Evolutionary conservation across 805 yeast species (phyloP), one percentile per base, ranked within the genome.

Genomic region (Kluyveromyces lactis): DNA sequence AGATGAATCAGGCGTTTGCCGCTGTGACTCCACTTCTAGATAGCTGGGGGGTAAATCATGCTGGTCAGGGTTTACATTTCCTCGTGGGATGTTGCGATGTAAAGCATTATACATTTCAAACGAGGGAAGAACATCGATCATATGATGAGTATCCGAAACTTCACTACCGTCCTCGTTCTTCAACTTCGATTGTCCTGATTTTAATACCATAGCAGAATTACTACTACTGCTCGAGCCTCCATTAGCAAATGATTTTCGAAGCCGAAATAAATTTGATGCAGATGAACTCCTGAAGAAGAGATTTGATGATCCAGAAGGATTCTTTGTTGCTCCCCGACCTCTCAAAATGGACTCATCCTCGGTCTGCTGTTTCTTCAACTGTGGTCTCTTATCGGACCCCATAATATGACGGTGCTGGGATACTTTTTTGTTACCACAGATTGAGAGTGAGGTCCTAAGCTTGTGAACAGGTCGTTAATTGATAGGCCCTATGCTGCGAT

Each of bases 21-120:
- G 28, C 29, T 30, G 42, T 18, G 18, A 30, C 30, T 31, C 41
- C 30, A 30, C 55, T 32, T 55, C 55, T 24, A 51, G 55, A 40
- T 65, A 64, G 12, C 47, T 52, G 10, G 69, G 69, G 2, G 69
- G 69, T 18, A 50, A 49, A 27, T 56, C 64, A 21, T 49, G 55
- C 26, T 44, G 42, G 37, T 52, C 59, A 3, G 60, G 57, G 31
- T 55, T 50, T 1, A 52, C 51, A 27, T 52, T 70, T 52, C 54
- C 76, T 39, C 51, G 67, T 45, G 60, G 71, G 47, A 50, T 70
- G 58, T 49, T 72, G 35, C 60, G 51, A 37, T 64, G 67, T 31
- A 66, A 37, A 1, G 64, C 69, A 48, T 75, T 77, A 50, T 76
- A 78, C 79, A 80, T 75, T 45, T 79, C 82, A 50, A 79, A 80